Evolutionary conservation across 805 yeast species (phyloP).

Genomic region (Kluyveromyces aestuarii): DNA sequence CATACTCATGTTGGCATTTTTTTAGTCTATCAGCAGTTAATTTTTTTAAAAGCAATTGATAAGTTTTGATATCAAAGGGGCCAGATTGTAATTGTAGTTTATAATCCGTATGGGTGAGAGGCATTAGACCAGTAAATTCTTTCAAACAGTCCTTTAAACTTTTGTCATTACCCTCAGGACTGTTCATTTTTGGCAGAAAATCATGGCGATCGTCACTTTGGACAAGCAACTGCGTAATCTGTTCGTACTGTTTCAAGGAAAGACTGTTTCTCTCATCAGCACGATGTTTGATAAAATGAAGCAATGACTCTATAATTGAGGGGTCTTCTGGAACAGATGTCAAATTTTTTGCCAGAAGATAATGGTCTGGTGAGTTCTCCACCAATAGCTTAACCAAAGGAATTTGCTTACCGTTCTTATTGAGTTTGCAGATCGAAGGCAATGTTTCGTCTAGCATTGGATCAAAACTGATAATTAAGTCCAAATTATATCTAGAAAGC

Average conservation of each 20-base stretch:
- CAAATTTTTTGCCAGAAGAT: constrained; percentile 14
- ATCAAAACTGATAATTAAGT: constrained; percentile 43
- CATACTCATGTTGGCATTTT: constrained; percentile 20
- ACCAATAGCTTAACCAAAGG: constrained; percentile 42
- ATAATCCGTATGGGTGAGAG: constrained; percentile 10
- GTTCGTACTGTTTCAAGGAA: not conserved
- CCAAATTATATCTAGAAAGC: constrained; percentile 30
- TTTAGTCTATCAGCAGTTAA: constrained; percentile 29
- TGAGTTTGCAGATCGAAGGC: constrained; percentile 22
- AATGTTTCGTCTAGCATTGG: constrained; percentile 28
- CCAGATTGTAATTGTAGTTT: constrained; percentile 7
- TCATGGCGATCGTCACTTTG: constrained; percentile 7
- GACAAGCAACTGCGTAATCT: constrained; percentile 10
- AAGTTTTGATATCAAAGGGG: constrained; percentile 23
- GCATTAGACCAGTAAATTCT: constrained; percentile 9
- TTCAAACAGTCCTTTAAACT: constrained; percentile 10
- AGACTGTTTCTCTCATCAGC: not conserved
- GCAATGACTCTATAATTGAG: constrained; percentile 22
- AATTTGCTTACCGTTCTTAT: constrained; percentile 16
- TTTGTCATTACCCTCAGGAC: constrained; percentile 11
- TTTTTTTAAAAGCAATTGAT: constrained; percentile 31
- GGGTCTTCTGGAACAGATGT: constrained; percentile 11
- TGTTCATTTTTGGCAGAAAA: constrained; percentile 9
- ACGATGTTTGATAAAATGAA: constrained; percentile 13
- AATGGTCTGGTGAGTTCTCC: constrained; percentile 39